Evolutionary conservation across 139 green algal genomes (phyloP), one percentile per base, ranked within the genome.

Genomic region (Chlorella vulgaris): DNA sequence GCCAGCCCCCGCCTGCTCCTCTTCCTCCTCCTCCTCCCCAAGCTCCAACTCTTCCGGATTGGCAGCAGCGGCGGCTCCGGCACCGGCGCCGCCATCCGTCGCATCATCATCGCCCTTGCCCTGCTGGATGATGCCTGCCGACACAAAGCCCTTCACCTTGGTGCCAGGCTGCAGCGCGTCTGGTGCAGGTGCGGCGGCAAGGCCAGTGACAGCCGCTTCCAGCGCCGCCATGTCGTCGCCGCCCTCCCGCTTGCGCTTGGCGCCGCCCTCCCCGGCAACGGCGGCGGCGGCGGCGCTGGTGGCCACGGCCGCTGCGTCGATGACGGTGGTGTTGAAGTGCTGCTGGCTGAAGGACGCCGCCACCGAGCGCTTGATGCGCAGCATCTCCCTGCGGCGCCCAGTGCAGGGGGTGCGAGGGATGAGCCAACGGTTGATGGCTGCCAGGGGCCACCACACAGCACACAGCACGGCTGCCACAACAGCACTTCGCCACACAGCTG

Each of bases 41-140:
- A 98, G 31, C 22, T 98, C 95, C 28, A 99, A 97, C 42, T 98
- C 95, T 84, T 99, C 96, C 26, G 94, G 93, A 80, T 99, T 99
- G n/a, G 81, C 82, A 0, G 38, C 18, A 7, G 81, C 81, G 18
- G 76, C 78, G 35, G 36, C 31, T 4, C 67, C 84, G 55, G 33
- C 53, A 31, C 38, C 63, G 58, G 33, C 81, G 67, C 39, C 80
- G 60, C 60, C 81, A 6, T n/a, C 82, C 43, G 33, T 47, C 39
- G 50, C 63, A 74, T 71, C 68, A 5, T 61, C 42, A 2, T 24
- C 63, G 3, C 58, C 39, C 0, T 71, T 79, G 33, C 74, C 88
- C 78, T 92, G 83, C 85, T 94, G 89, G 68, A 95, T 94, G 40
- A 94, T 81, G 24, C 92, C 92, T 2, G 90, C 94, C 18, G 81